Conservation (phyloP, 352 stramenopile species). For the Thalassiosira mediterranea region DNA sequence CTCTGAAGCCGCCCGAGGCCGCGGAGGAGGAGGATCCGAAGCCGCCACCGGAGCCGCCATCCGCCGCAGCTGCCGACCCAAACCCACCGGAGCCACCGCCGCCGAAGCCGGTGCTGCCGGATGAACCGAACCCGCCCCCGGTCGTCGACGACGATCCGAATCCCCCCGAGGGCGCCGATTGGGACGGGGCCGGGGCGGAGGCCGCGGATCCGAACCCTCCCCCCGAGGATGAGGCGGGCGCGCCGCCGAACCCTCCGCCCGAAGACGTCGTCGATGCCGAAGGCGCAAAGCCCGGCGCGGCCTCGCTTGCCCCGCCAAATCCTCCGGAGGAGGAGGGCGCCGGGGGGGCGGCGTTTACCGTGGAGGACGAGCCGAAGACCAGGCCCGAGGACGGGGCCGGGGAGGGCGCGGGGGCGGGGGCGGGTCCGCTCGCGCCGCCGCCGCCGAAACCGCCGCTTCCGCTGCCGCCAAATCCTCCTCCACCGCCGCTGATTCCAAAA, state of each 20-base stretch:
- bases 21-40: slow-evolving; percentile 1
- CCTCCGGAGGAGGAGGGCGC: slow-evolving; percentile 14
- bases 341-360: neutral
- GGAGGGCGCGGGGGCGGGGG: slow-evolving; percentile 2
- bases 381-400: slow-evolving; percentile 3
- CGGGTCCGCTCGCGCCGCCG: too few relatives aligned
- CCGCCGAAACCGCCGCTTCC: too few relatives aligned
- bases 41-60: neutral
- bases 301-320: slow-evolving; percentile 35
- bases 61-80: neutral
- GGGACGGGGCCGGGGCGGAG: neutral
- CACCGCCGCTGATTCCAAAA: neutral
- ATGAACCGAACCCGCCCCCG: neutral
- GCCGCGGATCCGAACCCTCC: slow-evolving; percentile 13
- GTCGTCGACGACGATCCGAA: neutral
- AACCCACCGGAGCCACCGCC: neutral
- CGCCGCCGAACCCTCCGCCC: neutral
- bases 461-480: slow-evolving; percentile 12
- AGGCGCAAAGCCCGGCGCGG: neutral
- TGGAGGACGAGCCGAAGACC: slow-evolving; percentile 1
- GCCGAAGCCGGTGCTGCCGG: neutral
- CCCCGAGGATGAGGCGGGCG: neutral
- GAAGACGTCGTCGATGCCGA: neutral
- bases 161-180: neutral
- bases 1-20: neutral